A percentile compares a stretch with the other conserved stretches of the same genome.
phyloP scores from a whole-genome alignment of 208 protist species.

The Endotrypanum monterogeii region DNA sequence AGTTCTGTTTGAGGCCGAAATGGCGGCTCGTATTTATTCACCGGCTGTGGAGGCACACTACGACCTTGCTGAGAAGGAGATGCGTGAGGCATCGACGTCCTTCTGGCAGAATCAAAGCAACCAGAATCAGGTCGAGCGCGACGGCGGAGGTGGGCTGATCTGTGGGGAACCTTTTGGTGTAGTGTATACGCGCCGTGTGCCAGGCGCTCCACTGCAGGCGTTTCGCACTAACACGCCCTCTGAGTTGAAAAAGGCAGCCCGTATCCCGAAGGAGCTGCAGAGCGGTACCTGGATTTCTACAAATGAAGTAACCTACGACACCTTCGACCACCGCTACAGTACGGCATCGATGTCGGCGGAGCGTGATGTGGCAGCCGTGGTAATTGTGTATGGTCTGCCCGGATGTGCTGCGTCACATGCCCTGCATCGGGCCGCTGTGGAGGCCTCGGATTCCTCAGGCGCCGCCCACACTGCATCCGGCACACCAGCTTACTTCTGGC shows the following conservation, averaged over 20 bases:
- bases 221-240: neutral
- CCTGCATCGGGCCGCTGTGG: constrained; percentile 31
- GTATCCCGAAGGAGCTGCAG: neutral
- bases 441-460: constrained; percentile 2
- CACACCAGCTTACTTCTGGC: constrained; percentile 42
- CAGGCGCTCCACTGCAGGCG: neutral
- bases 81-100: neutral
- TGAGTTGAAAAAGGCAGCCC: neutral
- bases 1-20: constrained; percentile 44
- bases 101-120: neutral
- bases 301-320: constrained; percentile 2
- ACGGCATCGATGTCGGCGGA: neutral
- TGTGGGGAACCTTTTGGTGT: constrained; percentile 30
- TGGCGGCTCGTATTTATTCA: constrained; percentile 56
- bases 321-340: constrained; percentile 12
- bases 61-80: constrained; percentile 35
- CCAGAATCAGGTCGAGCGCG: neutral
- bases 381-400: constrained; percentile 68
- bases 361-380: constrained; percentile 15
- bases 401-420: constrained; percentile 39
- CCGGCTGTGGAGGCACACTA: constrained; percentile 71
- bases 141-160: neutral
- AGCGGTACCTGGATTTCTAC: neutral
- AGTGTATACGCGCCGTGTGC: constrained; percentile 4
- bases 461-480: neutral